Base-by-base conservation (phyloP, 768 basidiomycete genomes). In the Mycena haematopus region DNA sequence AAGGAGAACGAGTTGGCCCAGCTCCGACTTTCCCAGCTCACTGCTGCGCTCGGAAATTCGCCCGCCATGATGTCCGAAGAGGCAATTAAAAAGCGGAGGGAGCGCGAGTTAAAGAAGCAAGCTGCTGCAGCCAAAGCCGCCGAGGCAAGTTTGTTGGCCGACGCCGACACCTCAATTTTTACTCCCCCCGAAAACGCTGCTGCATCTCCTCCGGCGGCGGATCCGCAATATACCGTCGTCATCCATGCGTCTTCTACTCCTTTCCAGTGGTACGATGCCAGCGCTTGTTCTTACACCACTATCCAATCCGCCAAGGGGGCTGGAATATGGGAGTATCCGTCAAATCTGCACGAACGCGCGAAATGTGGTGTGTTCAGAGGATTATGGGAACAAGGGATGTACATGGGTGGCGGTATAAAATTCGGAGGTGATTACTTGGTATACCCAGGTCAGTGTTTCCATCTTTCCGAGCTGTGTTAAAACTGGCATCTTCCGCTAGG, bases 381-480 rank as follows among this genome's bases (percentile, higher is more conserved):
- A 65, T 73, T 97, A 14, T 93, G 92, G 90, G 85, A 88, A 64
- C 84, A 89, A 74, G 93, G 92, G 0, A 88, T 89, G 72, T 97
- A 86, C 73, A 84, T 97, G 85, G 95, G 95, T 50, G 86, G 86
- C 0, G 96, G 95, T 0, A 86, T 96, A 74, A 92, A 91, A 74
- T 99, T 99, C 71, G 97, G 97, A 7, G 96, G 95, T 1, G 95
- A 99, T 69, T 98, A 94, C 74, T 77, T 99, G 46, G 91, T 98
- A 1, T 99, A 99, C 76, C 97, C 97, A 54, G 96, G 96, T 91
- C 72, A 44, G 86, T 75, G 52, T 60, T 24, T 10, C 25, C 38
- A 19, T 27, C n/a, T 56, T n/a, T 36, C 15, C 40, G 6, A 21
- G n/a, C 14, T 13, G 21, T 1, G 8, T 21, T 29, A 17, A 27